Conservation (phyloP, 805 yeast species). For the Clavispora vitiphila region DNA sequence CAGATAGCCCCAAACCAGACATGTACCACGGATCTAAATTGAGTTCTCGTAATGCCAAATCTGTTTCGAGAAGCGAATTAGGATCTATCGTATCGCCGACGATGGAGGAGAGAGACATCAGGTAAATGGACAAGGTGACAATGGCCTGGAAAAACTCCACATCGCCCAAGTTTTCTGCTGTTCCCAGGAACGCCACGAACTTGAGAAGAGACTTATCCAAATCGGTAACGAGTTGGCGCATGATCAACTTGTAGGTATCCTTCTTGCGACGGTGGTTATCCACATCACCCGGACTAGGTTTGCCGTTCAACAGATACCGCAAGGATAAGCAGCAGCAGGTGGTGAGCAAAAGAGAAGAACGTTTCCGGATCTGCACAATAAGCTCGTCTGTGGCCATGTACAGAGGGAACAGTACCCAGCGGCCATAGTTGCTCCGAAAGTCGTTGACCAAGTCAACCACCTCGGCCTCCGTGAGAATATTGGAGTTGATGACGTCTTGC, state of each 20-base stretch:
- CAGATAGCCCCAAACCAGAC: constrained; percentile 60
- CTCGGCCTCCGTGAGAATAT: constrained; percentile 45
- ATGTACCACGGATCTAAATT: constrained; percentile 67
- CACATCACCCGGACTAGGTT: constrained; percentile 21
- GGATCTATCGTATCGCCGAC: constrained; percentile 16
- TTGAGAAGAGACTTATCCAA: constrained; percentile 40
- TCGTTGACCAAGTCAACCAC: constrained; percentile 47
- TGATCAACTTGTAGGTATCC: constrained; percentile 34
- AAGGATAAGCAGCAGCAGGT: constrained; percentile 61
- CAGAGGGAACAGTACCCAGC: constrained; percentile 73
- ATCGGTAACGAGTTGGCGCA: constrained; percentile 46
- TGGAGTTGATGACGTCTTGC: constrained; percentile 48
- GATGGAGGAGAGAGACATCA: constrained; percentile 51
- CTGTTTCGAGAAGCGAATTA: constrained; percentile 10
- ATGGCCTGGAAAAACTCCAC: constrained; percentile 66
- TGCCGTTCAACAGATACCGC: constrained; percentile 38
- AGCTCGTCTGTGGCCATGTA: constrained; percentile 43
- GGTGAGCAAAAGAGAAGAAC: constrained; percentile 62
- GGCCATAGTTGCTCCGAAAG: constrained; percentile 64
- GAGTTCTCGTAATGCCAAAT: constrained; percentile 28
- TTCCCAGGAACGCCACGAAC: constrained; percentile 20
- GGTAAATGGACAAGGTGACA: constrained; percentile 61
- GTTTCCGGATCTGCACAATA: constrained; percentile 42
- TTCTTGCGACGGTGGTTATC: constrained; percentile 18
- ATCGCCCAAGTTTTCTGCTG: constrained; percentile 14